Evolutionary conservation across 371 early-diverging fungal species (phyloP).

Genomic region (Apophysomyces ossiformis): DNA sequence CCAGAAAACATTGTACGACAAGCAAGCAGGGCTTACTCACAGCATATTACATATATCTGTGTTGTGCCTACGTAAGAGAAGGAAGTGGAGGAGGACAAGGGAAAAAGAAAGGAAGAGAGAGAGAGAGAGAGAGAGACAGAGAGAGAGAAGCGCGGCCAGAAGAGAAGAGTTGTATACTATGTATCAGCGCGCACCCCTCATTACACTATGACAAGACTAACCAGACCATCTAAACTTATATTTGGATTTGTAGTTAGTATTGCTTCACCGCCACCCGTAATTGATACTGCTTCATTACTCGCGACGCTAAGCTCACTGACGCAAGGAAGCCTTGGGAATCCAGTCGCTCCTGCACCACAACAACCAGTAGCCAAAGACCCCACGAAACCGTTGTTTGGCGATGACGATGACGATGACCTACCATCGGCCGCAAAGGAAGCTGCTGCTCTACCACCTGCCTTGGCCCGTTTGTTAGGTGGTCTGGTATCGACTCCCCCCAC

Average conservation of each 20-base stretch:
- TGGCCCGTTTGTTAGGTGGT: conserved; percentile 42
- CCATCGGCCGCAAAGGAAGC: conserved; percentile 10
- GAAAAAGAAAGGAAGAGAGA: neutral
- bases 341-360: conserved; percentile 23
- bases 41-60: neutral
- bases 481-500: conserved; percentile 23
- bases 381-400: conserved; percentile 12
- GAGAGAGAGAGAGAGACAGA: neutral
- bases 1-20: neutral
- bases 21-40: neutral
- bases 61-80: neutral
- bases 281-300: conserved; percentile 38
- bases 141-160: neutral
- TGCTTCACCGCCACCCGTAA: conserved; percentile 19
- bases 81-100: neutral
- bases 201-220: neutral
- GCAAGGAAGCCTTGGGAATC: conserved; percentile 29
- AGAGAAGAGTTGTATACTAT: neutral
- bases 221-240: neutral
- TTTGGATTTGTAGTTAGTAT: conserved; percentile 2
- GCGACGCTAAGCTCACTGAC: conserved; percentile 38
- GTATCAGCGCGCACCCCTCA: neutral
- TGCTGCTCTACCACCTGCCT: conserved; percentile 36
- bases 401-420: conserved; percentile 3
- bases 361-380: conserved; percentile 3